A percentile compares a stretch with the other conserved stretches of the same genome.
phyloP scores from a whole-genome alignment of 2,329 filamentous ascomycete species.

The Biscogniauxia mediterranea region DNA sequence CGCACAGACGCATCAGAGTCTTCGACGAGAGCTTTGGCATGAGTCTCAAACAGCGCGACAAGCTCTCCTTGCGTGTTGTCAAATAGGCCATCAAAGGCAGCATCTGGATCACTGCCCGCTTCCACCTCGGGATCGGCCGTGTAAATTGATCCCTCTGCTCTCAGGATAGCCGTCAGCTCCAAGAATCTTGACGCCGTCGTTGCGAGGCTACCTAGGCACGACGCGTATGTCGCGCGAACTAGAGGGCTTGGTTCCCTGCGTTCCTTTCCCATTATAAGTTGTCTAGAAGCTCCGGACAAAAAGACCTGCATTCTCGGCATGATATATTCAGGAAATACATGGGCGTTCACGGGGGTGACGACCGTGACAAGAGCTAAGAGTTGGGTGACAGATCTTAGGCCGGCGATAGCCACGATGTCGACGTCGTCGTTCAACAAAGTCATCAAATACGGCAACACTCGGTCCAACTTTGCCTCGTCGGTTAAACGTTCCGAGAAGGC shows the following conservation, averaged over 20 bases:
- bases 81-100: constrained; percentile 78
- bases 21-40: constrained; percentile 87
- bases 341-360: constrained; percentile 75
- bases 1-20: constrained; percentile 84
- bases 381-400: constrained; percentile 83
- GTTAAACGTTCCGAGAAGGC: constrained; percentile 89
- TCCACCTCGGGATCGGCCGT: constrained; percentile 78
- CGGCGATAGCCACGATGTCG: constrained; percentile 81
- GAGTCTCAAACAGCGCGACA: constrained; percentile 77
- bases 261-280: constrained; percentile 33
- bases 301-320: constrained; percentile 60
- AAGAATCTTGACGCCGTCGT: constrained; percentile 82
- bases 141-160: constrained; percentile 78
- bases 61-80: constrained; percentile 84
- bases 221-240: constrained; percentile 87
- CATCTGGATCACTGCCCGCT: constrained; percentile 63
- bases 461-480: constrained; percentile 93
- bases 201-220: constrained; percentile 85
- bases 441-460: constrained; percentile 87
- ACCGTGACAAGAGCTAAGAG: constrained; percentile 82
- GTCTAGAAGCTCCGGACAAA: constrained; percentile 42
- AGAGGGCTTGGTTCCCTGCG: constrained; percentile 60
- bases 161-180: constrained; percentile 84
- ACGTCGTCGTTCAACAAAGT: constrained; percentile 76
- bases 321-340: constrained; percentile 68